phyloP scores from a whole-genome alignment of 192 early-diverging fungal genomes.

The Coemansia sp. region DNA sequence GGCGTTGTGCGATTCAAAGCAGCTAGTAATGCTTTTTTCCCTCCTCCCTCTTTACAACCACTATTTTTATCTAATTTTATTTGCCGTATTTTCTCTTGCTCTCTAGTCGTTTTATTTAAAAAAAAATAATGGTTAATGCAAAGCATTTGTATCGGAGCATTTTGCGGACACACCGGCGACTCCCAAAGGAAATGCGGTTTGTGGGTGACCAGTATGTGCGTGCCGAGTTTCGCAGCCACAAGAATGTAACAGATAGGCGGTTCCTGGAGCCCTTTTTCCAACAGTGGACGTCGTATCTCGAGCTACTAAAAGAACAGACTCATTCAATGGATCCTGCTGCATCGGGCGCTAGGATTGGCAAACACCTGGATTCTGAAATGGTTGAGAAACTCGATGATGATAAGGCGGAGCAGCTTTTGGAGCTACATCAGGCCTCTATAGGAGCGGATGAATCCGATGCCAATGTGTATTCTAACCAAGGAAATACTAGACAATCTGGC shows the following conservation, averaged over 20 bases:
- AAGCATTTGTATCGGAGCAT: conserved; percentile 35
- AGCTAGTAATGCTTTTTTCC: too few species aligned
- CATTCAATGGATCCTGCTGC: neutral
- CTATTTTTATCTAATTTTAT: too few species aligned
- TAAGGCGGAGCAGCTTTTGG: conserved; percentile 49
- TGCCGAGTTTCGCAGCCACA: conserved; percentile 46
- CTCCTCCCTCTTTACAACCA: too few species aligned
- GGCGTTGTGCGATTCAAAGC: too few species aligned
- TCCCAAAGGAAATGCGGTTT: conserved; percentile 47
- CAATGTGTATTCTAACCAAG: too few species aligned
- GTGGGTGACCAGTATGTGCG: conserved; percentile 53
- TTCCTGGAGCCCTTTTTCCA: conserved; percentile 40
- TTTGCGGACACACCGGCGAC: conserved; percentile 28
- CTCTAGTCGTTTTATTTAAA: too few species aligned
- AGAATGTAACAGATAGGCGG: conserved; percentile 30
- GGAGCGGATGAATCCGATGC: too few species aligned
- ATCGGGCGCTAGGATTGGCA: conserved; percentile 16
- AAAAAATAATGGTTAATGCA: conserved; percentile 30
- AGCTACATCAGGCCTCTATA: conserved; percentile 43
- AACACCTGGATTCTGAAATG: conserved; percentile 27
- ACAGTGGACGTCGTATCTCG: conserved; percentile 43
- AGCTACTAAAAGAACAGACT: conserved; percentile 25
- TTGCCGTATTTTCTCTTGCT: too few species aligned
- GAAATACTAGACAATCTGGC: too few species aligned
- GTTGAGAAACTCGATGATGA: conserved; percentile 42